Evolutionary conservation across 495 filamentous ascomycete species (phyloP), one percentile per base, ranked within the genome.

Genomic region (Podospora didyma): DNA sequence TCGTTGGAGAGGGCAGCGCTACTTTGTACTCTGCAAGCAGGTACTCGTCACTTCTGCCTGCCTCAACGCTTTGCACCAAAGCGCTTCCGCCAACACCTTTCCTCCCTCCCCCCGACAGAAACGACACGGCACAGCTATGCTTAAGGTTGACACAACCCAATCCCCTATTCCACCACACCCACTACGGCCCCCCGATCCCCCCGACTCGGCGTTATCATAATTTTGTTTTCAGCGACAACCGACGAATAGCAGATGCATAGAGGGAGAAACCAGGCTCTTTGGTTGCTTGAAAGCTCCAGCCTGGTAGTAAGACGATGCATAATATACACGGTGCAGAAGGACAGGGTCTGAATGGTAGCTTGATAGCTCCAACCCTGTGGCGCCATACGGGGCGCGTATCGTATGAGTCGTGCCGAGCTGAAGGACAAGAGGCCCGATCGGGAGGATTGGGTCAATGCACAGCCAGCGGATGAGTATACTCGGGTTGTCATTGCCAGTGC

Each of bases 261-360:
- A 65, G 46, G 54, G 62, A 56, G 62, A 62, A 37, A 52, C 46
- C 62, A 67, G 68, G 73, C 61, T 69, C 62, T 65, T 70, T 78
- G 75, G 71, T 79, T 69, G 76, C 76, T 77, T 78, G 68, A 77
- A 77, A 74, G 76, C 76, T 75, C 76, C 73, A 76, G 73, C 73
- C 72, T 72, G 65, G 58, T 51, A 14, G 66, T 65, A 47, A 39
- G 51, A 26, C 31, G 35, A 58, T 46, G 34, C 49, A 51, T 57
- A 46, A 50, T 53, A 57, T 54, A 51, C 59, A 35, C 34, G 51
- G 52, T 56, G 60, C 46, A 59, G 19, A 56, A 26, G 39, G 24
- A 51, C 54, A 65, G 67, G 69, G 67, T 70, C 63, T 69, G 57
- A 77, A 77, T 74, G 75, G 75, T 77, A 69, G 74, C 74, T 77